Evolutionary conservation across 768 basidiomycete species (phyloP), one percentile per base, ranked within the genome.

Genomic region (Tulasnella sp.): DNA sequence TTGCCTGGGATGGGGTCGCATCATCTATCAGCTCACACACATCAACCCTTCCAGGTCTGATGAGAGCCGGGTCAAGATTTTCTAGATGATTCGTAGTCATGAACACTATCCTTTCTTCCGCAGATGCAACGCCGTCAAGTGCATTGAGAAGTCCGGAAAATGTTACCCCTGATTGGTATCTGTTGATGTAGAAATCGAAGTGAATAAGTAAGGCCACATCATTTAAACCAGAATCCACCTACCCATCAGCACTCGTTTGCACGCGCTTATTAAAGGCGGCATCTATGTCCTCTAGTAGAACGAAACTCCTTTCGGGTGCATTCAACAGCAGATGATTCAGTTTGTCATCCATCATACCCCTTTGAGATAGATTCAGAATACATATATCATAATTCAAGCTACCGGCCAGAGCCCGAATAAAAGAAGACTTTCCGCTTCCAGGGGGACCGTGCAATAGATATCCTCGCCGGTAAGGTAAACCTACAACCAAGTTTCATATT

Each of bases 71-170:
- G 66, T 99, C 95, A 31, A 99, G 76, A 56, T 72, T 74, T 54
- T 85, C 79, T 48, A 86, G 63, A 59, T 98, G 95, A 65, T 99
- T 99, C n/a, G 95, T 98, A 0, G 95, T 99, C 81, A 99, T 86
- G 68, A 99, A 99, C 31, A 99, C 78, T 62, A 99, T 82, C n/a
- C 95, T 81, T 60, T 95, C 91, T 67, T 96, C 92, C 35, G 91
- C 89, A 9, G 93, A 95, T 4, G 90, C 93, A 25, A 99, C 93
- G 15, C 95, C 95, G 61, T 99, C 95, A 2, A 99, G 72, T 12
- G 92, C 91, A 59, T 99, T 99, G 37, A 99, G 69, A 62, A 98
- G 87, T 24, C 95, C 95, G 6, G 93, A 96, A 68, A 99, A 98
- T 3, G 95, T 98, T 31, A 99, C 83, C 10, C 85, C 84, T 0